Evolutionary conservation across 1,139 yeast species (phyloP), one percentile per base, ranked within the genome.

Genomic region (Pichia sp.): DNA sequence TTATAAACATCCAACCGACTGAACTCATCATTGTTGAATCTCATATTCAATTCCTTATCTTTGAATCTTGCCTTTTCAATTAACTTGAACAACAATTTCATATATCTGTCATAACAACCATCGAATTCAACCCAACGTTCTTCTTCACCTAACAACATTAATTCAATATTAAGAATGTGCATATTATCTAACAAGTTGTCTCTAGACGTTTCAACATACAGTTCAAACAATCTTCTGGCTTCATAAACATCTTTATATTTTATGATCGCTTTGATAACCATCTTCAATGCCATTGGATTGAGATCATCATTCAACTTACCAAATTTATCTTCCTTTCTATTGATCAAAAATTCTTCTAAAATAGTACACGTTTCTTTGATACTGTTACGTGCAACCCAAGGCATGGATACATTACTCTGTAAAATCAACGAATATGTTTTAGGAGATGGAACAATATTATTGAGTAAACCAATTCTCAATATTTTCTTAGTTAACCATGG

Each of bases 401-500:
- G 44, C 46, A 44, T 41, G 3, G 47, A 38, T 7, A 52, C 52
- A 45, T 59, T 55, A 11, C 61, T 53, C 20, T 55, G 58, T 32
- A 61, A 35, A 12, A 62, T 34, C 37, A 61, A 45, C 4, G 66
- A 59, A 56, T 68, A 77, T 0, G 81, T 76, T 20, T 65, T 68
- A 3, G 75, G 63, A 45, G 72, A 68, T 4, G 73, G 73, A 3
- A 50, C 41, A 11, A 66, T 51, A 1, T 65, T 65, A 42, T 69
- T 70, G 3, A 62, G 42, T 20, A 65, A 59, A 65, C 76, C 70
- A 44, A 71, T 71, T 5, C 65, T 65, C 20, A 73, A 57, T 14
- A 74, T 56, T 47, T 68, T 73, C 38, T 74, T 61, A 39, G 77
- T 73, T 0, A 72, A 58, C 22, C 75, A 71, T 34, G 73, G 65